These are phyloP conservation scores for Zasmidium citrigriseum DNA, from an alignment of 2,329 filamentous ascomycete species.

Conservation along the genomic window DNA sequence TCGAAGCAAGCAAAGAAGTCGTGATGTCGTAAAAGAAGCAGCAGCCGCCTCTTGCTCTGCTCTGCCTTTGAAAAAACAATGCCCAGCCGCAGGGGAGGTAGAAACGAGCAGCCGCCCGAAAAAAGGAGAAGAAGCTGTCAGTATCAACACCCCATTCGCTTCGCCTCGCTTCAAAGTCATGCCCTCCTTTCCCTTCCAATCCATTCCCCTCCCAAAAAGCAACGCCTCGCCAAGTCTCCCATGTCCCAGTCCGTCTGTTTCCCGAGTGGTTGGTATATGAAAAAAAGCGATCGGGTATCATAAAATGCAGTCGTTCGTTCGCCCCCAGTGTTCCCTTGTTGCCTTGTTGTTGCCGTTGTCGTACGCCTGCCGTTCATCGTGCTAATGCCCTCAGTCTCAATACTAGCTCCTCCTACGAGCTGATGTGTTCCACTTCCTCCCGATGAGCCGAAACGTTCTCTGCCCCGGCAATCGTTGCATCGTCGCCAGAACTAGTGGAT, in stretches of 20 bases:
- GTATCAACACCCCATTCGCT: not conserved
- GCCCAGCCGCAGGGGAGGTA: no score
- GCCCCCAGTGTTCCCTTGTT: not conserved
- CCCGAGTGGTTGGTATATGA: not conserved
- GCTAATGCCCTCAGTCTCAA: not conserved
- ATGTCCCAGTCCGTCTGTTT: not conserved
- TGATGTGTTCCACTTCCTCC: not conserved
- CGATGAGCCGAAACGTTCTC: not conserved
- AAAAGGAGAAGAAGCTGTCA: no score
- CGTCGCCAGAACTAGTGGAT: not conserved
- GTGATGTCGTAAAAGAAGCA: no score
- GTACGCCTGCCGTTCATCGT: not conserved
- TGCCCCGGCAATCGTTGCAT: not conserved
- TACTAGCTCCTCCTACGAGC: not conserved
- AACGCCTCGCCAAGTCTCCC: not conserved
- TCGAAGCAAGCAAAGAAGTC: no score
- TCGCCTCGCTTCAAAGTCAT: not conserved
- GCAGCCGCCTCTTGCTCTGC: no score
- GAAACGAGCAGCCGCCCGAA: no score
- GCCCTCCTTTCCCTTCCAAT: not conserved
- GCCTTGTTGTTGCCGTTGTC: not conserved
- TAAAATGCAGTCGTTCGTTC: not conserved
- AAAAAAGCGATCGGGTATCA: constrained; percentile 5
- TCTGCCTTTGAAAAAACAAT: no score
- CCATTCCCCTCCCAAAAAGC: not conserved